Evolutionary conservation across 2,329 filamentous ascomycete species (phyloP), one percentile per base, ranked within the genome.

Genomic region (Pseudocercospora musae): DNA sequence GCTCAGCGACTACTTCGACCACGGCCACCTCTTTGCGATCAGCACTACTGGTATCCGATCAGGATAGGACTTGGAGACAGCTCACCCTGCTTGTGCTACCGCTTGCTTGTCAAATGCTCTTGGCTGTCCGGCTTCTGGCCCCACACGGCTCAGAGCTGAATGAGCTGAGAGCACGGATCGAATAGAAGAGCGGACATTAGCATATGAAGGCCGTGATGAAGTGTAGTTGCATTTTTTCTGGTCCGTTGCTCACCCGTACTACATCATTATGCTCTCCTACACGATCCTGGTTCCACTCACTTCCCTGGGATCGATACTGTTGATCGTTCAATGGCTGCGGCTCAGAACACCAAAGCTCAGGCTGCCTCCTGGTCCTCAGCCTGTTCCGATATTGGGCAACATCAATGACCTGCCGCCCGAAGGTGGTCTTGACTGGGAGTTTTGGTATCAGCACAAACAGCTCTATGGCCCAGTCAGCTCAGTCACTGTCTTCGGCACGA

Each of bases 401-500:
- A 54, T 70, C 42, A 57, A 25, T 15, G 67, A 70, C 21, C 27
- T 70, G 27, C 69, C 68, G 13, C 63, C 63, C 9, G 56, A 62
- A 0, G 76, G 74, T 1, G 65, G 62, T 5, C 72, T 69, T 4
- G 77, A 80, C 62, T 78, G 73, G 62, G 64, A 74, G 50, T 78
- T 80, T 58, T 81, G 78, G 78, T 55, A 77, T 29, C 75, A 77
- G 61, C 74, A 77, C 61, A 79, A 77, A 57, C 73, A 78, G n/a
- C 48, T 10, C 4, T 68, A 66, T 53, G 62, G 69, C 5, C 68
- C 72, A 2, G 63, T 75, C 29, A 72, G 77, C 60, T 80, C 77
- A 4, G 62, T 82, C 4, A 80, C 73, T 0, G 71, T 76, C 13
- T 63, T 81, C 27, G 79, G 79, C 0, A 73, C 77, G 44, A 78